phyloP scores from a whole-genome alignment of 768 basidiomycete species.

The Leccinellum albellum region DNA sequence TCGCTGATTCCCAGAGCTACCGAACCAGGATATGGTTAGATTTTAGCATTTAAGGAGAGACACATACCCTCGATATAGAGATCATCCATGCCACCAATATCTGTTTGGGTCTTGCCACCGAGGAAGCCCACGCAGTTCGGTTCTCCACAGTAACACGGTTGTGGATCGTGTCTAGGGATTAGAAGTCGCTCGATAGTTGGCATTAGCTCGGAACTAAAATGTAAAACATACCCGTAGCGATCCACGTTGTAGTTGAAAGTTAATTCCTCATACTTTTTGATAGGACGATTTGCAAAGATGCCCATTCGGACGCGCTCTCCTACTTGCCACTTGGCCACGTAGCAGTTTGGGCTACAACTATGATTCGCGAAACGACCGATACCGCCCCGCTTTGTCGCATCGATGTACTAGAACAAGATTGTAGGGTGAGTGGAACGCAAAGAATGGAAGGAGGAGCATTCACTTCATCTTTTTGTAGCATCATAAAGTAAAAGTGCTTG shows the following conservation, averaged over 20 bases:
- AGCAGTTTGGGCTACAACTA: conserved; percentile 96
- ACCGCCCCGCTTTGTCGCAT: conserved; percentile 95
- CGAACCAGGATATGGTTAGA: background rate
- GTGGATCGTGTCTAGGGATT: conserved; percentile 77
- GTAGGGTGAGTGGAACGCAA: background rate
- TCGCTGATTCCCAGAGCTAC: conserved; percentile 91
- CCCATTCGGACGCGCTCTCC: conserved; percentile 91
- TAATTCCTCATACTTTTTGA: conserved; percentile 79
- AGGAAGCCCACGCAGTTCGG: conserved; percentile 93
- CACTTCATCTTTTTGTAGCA: conserved; percentile 97
- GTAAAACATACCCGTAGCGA: conserved; percentile 80
- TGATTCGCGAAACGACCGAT: conserved; percentile 98
- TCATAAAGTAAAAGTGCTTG: conserved; percentile 99
- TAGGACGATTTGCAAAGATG: conserved; percentile 85
- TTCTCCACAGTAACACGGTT: conserved; percentile 93
- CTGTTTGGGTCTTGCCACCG: conserved; percentile 98
- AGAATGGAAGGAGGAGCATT: conserved; percentile 20
- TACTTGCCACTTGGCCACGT: conserved; percentile 97
- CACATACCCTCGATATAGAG: conserved; percentile 81
- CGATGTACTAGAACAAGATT: conserved; percentile 68
- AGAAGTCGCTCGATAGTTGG: background rate
- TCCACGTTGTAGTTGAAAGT: conserved; percentile 99
- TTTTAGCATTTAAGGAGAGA: background rate
- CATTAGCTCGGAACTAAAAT: background rate
- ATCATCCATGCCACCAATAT: conserved; percentile 91